These are phyloP conservation scores for Pythium plurisporium DNA, from an alignment of 352 stramenopile species.

Conservation along the genomic window DNA sequence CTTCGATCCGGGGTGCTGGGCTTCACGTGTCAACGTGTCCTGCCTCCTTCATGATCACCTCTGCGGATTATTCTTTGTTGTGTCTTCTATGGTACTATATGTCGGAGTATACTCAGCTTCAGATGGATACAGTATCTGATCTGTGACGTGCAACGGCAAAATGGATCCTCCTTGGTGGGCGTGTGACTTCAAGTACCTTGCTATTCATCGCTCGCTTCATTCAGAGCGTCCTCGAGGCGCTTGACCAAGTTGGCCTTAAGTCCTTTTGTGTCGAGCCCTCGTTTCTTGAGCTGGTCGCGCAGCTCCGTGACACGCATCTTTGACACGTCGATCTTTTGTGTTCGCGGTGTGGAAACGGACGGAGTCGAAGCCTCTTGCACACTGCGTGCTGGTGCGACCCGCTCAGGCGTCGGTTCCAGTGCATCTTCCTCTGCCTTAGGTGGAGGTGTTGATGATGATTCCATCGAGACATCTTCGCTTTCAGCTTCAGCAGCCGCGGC, in stretches of 20 bases:
- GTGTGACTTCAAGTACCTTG: background rate
- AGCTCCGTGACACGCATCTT: constrained; percentile 66
- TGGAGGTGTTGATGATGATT: background rate
- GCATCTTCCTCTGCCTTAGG: background rate
- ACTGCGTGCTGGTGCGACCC: too few relatives aligned
- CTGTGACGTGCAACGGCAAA: background rate
- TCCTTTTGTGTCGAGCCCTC: constrained; percentile 65
- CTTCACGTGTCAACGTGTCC: constrained; percentile 29
- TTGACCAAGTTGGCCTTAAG: constrained; percentile 62
- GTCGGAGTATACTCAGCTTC: constrained; percentile 6
- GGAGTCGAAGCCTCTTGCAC: background rate
- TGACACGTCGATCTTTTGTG: constrained; percentile 25
- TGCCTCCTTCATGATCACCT: constrained; percentile 4
- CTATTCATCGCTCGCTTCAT: constrained; percentile 25
- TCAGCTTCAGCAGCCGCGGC: background rate
- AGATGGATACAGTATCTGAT: constrained; percentile 10
- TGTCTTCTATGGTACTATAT: constrained; percentile 4
- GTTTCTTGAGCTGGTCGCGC: constrained; percentile 58
- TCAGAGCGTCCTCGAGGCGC: constrained; percentile 52
- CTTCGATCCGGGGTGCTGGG: constrained; percentile 9
- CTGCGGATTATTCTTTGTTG: constrained; percentile 12
- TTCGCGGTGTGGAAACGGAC: constrained; percentile 8
- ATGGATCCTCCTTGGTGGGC: background rate
- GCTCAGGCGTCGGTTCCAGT: too few relatives aligned
- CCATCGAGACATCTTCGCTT: background rate